A percentile compares a stretch with the other conserved stretches of the same genome.
Evolutionary conservation across 2,329 filamentous ascomycete genomes (phyloP).

Genomic region (Amauroascus verrucosus): DNA sequence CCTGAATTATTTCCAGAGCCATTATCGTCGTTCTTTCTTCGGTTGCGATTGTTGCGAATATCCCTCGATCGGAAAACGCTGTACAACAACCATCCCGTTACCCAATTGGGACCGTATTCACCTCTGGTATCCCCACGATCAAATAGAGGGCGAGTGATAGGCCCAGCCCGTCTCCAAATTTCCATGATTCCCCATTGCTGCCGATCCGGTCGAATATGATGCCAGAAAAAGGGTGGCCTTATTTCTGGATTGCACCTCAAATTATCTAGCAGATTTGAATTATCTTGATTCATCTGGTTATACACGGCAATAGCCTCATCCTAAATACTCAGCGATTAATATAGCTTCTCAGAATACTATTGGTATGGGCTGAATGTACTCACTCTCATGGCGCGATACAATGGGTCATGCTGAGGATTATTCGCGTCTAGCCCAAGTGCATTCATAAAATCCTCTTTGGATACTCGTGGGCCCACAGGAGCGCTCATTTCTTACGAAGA

Average conservation of each 20-base stretch:
- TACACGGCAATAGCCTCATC: slow-evolving; percentile 38
- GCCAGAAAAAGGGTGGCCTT: slow-evolving; percentile 38
- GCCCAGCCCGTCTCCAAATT: slow-evolving; percentile 34
- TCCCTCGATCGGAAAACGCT: slow-evolving; percentile 40
- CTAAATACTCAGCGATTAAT: slow-evolving; percentile 19
- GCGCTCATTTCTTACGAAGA: slow-evolving; percentile 19
- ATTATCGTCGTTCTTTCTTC: slow-evolving; percentile 28
- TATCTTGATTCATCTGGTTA: slow-evolving; percentile 34
- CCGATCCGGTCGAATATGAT: slow-evolving; percentile 36
- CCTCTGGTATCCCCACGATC: slow-evolving; percentile 33
- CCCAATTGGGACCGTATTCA: slow-evolving; percentile 40
- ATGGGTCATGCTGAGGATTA: slow-evolving; percentile 36
- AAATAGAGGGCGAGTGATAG: slow-evolving; percentile 32
- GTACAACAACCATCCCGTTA: slow-evolving; percentile 39
- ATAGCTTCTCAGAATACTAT: neutral
- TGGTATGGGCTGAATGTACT: slow-evolving; percentile 14
- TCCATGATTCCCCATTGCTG: slow-evolving; percentile 35
- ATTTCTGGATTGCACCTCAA: slow-evolving; percentile 29
- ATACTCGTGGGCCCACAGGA: slow-evolving; percentile 34
- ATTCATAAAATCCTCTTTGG: slow-evolving; percentile 40
- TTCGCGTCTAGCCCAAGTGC: slow-evolving; percentile 34
- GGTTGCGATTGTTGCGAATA: slow-evolving; percentile 38
- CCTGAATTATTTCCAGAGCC: slow-evolving; percentile 12
- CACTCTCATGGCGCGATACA: slow-evolving; percentile 39
- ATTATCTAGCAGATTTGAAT: slow-evolving; percentile 32